A percentile compares a stretch with the other conserved stretches of the same genome.
phyloP scores from a whole-genome alignment of 164 flowering plant species.

The Aristolochia fimbriata region DNA sequence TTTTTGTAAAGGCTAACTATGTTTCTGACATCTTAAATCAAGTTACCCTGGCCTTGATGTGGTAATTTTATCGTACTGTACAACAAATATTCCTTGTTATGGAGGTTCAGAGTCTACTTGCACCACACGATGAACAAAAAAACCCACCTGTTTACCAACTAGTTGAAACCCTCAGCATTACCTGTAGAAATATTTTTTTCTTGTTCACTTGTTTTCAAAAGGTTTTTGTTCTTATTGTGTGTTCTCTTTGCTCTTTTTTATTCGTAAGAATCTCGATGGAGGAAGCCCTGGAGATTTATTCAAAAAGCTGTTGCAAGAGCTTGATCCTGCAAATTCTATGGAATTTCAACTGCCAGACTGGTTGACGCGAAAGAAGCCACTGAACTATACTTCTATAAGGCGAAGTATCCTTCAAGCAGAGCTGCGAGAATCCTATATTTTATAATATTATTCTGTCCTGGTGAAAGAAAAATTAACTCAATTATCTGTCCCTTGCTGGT shows the following conservation, averaged over 20 bases:
- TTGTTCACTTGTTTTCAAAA: too few relatives aligned
- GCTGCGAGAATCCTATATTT: background rate
- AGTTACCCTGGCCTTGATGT: too few relatives aligned
- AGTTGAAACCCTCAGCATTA: too few relatives aligned
- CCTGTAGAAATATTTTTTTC: too few relatives aligned
- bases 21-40: too few relatives aligned
- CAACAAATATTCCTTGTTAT: too few relatives aligned
- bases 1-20: too few relatives aligned
- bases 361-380: constrained; percentile 6
- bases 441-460: background rate
- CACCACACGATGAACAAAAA: too few relatives aligned
- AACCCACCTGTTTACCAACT: too few relatives aligned
- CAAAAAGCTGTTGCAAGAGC: constrained; percentile 4
- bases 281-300: background rate
- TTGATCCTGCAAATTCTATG: constrained; percentile 4
- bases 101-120: too few relatives aligned
- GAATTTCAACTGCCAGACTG: constrained; percentile 11
- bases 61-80: too few relatives aligned
- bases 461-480: background rate
- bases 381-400: constrained; percentile 5
- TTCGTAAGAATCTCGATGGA: background rate
- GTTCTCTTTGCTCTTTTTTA: background rate
- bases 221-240: background rate
- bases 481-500: background rate
- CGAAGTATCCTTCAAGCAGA: constrained; percentile 7